A percentile compares a stretch with the other conserved stretches of the same genome.
phyloP scores from a whole-genome alignment of 2,329 filamentous ascomycete species.

The Massarina eburnea region DNA sequence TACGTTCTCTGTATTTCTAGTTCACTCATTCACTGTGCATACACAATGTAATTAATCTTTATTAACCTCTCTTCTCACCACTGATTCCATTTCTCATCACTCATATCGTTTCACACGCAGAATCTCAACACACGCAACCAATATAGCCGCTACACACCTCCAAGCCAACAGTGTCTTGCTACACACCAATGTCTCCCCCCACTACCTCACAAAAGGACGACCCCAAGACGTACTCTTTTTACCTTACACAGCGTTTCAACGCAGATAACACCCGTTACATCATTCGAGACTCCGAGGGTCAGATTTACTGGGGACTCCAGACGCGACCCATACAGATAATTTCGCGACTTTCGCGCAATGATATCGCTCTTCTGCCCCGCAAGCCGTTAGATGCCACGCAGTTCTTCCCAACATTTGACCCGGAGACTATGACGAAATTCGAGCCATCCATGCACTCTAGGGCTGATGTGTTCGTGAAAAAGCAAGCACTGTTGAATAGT shows the following conservation, averaged over 20 bases:
- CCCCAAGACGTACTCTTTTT: not conserved
- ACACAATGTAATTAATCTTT: too few species aligned
- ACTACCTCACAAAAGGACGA: too few species aligned
- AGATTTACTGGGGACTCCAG: not conserved
- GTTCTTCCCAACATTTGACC: not conserved
- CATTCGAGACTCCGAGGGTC: not conserved
- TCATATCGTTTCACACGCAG: too few species aligned
- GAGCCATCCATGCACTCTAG: not conserved
- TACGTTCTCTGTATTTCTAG: too few species aligned
- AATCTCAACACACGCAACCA: too few species aligned
- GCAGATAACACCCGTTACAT: not conserved
- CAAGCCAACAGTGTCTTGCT: too few species aligned
- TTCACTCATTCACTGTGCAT: too few species aligned
- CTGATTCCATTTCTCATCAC: too few species aligned
- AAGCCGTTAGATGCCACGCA: not conserved
- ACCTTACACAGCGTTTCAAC: not conserved
- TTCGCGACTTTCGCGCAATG: not conserved
- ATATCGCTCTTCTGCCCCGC: not conserved
- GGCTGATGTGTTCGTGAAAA: constrained; percentile 2
- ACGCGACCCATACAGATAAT: not conserved
- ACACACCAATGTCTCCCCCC: not conserved
- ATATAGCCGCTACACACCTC: too few species aligned
- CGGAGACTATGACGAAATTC: not conserved
- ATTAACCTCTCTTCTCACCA: too few species aligned
- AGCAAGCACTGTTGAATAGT: not conserved